Percentiles rank a stretch among this genome's conserved stretches.
phyloP scores from a whole-genome alignment of 169 alveolate species.

The Eimeria maxima region DNA sequence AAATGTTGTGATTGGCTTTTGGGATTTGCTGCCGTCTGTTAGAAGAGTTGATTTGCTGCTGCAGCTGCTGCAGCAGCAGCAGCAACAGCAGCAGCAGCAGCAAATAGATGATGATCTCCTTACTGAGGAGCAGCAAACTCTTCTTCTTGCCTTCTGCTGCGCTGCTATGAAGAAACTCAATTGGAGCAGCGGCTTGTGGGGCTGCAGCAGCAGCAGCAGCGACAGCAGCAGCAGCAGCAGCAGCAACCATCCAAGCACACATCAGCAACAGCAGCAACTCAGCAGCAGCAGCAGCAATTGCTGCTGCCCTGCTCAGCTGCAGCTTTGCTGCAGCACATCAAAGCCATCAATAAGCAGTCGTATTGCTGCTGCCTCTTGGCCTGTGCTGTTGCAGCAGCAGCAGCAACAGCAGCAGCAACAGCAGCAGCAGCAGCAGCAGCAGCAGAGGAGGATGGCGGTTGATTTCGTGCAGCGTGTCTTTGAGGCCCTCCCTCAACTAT shows the following conservation, averaged over 20 bases:
- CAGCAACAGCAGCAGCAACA: conserved; percentile 6
- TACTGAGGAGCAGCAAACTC: conserved; percentile 27
- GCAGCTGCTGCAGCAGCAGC: too few relatives aligned
- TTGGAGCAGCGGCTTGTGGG: conserved; percentile 12
- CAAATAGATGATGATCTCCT: not conserved
- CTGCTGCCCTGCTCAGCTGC: conserved; percentile 18
- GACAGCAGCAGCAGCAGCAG: conserved; percentile 13
- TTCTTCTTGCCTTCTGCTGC: conserved; percentile 28
- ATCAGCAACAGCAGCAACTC: not conserved
- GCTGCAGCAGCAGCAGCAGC: too few relatives aligned
- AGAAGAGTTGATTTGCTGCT: too few relatives aligned
- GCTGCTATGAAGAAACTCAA: conserved; percentile 25
- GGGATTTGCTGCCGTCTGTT: conserved; percentile 34
- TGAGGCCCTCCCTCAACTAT: conserved; percentile 19
- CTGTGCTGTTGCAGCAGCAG: not conserved
- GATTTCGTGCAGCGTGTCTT: conserved; percentile 13
- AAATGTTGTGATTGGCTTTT: conserved; percentile 24
- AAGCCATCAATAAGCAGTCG: not conserved
- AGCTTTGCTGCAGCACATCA: conserved; percentile 19
- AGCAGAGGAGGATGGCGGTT: conserved; percentile 3
- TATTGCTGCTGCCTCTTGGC: not conserved
- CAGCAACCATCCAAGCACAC: not conserved
- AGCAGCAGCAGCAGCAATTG: conserved; percentile 4
- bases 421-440: conserved; percentile 43
- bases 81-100: too few relatives aligned